These are phyloP conservation scores for Phytophthora ohioensis DNA, from an alignment of 352 stramenopile species.

Conservation along the genomic window DNA sequence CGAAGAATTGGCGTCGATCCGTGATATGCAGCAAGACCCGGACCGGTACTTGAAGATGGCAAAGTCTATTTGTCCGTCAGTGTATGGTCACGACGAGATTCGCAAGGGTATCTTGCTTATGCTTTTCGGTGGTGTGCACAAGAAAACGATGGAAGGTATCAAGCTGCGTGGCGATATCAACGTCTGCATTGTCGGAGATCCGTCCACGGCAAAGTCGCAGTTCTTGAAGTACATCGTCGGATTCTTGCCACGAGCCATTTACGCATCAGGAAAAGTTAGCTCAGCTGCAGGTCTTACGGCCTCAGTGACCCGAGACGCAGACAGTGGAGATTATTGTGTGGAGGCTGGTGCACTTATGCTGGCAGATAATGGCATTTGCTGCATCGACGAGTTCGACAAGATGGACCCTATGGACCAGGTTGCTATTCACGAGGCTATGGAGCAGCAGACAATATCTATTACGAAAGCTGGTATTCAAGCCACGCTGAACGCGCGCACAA, in stretches of 20 bases:
- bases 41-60: slow-evolving; percentile 95
- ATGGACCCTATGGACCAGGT: slow-evolving; percentile 98
- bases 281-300: slow-evolving; percentile 98
- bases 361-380: slow-evolving; percentile 98
- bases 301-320: slow-evolving; percentile 95
- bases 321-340: slow-evolving; percentile 93
- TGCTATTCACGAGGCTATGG: slow-evolving; percentile 99
- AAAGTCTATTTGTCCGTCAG: slow-evolving; percentile 95
- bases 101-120: slow-evolving; percentile 96
- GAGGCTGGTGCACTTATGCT: slow-evolving; percentile 97
- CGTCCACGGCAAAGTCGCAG: slow-evolving; percentile 99
- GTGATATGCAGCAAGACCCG: slow-evolving; percentile 91
- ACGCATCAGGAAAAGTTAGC: slow-evolving; percentile 99
- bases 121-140: slow-evolving; percentile 98
- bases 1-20: slow-evolving; percentile 94
- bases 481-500: slow-evolving; percentile 98
- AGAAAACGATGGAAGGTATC: slow-evolving; percentile 97
- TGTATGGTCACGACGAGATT: slow-evolving; percentile 98
- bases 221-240: slow-evolving; percentile 98
- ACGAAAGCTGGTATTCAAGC: slow-evolving; percentile 99
- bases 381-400: slow-evolving; percentile 99
- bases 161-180: slow-evolving; percentile 99
- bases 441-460: slow-evolving; percentile 99
- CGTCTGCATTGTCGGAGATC: slow-evolving; percentile 98
- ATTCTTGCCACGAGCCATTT: slow-evolving; percentile 96